A percentile compares a stretch with the other conserved stretches of the same genome.
phyloP scores from a whole-genome alignment of 2,329 filamentous ascomycete genomes.

The Monilinia fructigena region DNA sequence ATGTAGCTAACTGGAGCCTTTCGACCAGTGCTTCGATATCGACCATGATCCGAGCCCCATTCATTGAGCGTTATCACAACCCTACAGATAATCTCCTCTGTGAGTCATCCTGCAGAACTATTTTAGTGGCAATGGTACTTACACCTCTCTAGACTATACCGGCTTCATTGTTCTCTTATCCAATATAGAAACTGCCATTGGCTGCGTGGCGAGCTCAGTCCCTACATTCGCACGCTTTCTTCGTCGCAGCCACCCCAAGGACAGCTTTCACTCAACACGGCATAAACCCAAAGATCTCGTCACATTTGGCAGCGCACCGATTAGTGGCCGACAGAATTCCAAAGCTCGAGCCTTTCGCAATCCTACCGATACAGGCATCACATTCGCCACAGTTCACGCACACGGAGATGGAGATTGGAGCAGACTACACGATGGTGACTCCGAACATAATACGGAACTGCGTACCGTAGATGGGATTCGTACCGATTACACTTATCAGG shows the following conservation, averaged over 20 bases:
- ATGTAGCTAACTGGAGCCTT: conserved; percentile 1
- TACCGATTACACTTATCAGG: conserved; percentile 23
- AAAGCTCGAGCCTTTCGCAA: conserved; percentile 17
- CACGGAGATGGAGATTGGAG: conserved; percentile 24
- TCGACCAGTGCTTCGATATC: conserved; percentile 14
- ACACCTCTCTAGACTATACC: conserved; percentile 12
- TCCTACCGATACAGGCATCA: conserved; percentile 22
- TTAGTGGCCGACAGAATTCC: not conserved
- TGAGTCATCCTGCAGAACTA: conserved; percentile 26
- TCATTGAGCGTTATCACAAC: not conserved
- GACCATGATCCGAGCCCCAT: conserved; percentile 18
- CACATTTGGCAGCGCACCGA: conserved; percentile 16
- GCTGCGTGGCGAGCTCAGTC: conserved; percentile 18
- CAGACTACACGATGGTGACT: conserved; percentile 17
- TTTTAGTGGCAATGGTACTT: not conserved
- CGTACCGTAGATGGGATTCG: not conserved
- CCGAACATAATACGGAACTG: conserved; percentile 1
- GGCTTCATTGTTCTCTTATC: conserved; percentile 20
- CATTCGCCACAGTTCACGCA: conserved; percentile 17
- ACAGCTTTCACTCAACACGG: not conserved
- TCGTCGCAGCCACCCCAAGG: not conserved
- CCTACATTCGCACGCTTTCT: conserved; percentile 20
- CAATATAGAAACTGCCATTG: conserved; percentile 23
- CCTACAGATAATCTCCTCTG: conserved; percentile 31
- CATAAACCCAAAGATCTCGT: not conserved